A percentile compares a stretch with the other conserved stretches of the same genome.
Evolutionary conservation across 306 rosid genomes (phyloP).

Genomic region (Cicer cuneatum): DNA sequence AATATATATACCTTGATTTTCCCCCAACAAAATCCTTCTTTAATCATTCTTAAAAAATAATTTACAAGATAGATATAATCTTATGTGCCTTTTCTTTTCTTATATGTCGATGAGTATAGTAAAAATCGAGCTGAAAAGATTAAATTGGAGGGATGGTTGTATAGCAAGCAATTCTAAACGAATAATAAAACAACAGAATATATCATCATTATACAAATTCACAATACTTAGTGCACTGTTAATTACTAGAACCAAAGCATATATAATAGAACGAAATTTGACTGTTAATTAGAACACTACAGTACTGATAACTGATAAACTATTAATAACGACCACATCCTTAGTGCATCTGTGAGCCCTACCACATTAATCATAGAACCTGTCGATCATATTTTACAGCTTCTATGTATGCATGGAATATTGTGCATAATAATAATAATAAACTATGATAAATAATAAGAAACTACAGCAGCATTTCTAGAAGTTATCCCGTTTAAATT

Average conservation of each 20-base stretch:
- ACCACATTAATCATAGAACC: conserved; percentile 32
- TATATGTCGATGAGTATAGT: not conserved
- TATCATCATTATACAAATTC: conserved; percentile 16
- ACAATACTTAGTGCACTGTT: not conserved
- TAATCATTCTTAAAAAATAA: not conserved
- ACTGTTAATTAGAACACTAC: conserved; percentile 7
- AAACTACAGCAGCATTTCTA: conserved; percentile 11
- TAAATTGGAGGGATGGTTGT: not conserved
- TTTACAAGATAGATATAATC: not conserved
- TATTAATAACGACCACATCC: conserved; percentile 26
- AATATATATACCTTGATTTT: not conserved
- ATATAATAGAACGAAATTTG: conserved; percentile 14
- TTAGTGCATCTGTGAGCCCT: conserved; percentile 32
- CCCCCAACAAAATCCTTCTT: not conserved
- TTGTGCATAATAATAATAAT: not conserved
- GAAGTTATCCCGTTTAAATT: conserved; percentile 26
- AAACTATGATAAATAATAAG: conserved; percentile 27
- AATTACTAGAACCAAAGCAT: not conserved
- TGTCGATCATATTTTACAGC: not conserved
- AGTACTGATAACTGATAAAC: conserved; percentile 1
- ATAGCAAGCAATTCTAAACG: not conserved
- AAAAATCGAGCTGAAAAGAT: not conserved
- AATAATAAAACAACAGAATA: not conserved
- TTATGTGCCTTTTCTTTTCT: not conserved
- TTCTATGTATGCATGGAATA: not conserved